Conservation (phyloP, 2,329 filamentous ascomycete species). For the Beauveria pseudobassiana region DNA sequence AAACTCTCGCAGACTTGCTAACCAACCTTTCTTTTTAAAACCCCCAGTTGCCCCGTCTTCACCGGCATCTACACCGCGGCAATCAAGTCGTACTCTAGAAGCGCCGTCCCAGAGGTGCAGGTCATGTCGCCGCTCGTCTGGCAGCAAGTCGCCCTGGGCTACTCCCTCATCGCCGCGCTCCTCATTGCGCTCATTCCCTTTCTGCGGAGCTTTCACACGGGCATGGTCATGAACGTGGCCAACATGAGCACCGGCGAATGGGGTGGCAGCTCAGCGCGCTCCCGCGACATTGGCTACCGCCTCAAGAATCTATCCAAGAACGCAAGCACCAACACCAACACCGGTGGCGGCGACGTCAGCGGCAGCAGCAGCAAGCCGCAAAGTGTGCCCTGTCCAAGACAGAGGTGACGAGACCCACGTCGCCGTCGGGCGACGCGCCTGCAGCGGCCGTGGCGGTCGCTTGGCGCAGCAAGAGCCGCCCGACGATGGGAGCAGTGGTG, state of each 20-base stretch:
- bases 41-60: conserved; percentile 9
- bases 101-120: conserved; percentile 12
- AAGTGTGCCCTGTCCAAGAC: background rate
- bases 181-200: conserved; percentile 18
- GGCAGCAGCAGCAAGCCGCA: background rate
- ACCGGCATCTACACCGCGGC: conserved; percentile 11
- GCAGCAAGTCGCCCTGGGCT: conserved; percentile 16
- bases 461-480: background rate
- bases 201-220: conserved; percentile 16
- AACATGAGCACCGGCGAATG: conserved; percentile 2
- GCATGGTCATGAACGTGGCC: conserved; percentile 11
- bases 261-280: background rate
- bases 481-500: background rate
- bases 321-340: background rate
- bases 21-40: background rate
- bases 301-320: conserved; percentile 5
- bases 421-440: background rate
- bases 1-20: background rate
- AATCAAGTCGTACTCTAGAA: conserved; percentile 8
- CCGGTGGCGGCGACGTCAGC: background rate
- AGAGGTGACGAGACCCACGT: background rate
- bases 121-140: conserved; percentile 14
- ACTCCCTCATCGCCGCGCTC: conserved; percentile 17
- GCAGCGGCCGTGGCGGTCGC: background rate
- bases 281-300: conserved; percentile 5